These are phyloP conservation scores for Tulasnella sp. DNA, from an alignment of 768 basidiomycete genomes.

Conservation along the genomic window DNA sequence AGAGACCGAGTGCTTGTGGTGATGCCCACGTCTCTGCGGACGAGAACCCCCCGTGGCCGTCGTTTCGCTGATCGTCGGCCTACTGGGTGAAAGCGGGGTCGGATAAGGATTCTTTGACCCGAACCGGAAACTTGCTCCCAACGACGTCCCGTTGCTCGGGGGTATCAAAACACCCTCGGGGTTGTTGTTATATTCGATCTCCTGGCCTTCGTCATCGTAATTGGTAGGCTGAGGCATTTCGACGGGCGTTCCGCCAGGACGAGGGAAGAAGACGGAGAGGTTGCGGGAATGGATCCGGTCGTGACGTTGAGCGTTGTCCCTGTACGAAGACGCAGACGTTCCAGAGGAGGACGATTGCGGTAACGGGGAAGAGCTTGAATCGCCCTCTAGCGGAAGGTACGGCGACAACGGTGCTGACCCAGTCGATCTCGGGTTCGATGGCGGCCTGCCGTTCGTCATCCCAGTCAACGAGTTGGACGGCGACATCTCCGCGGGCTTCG, in stretches of 20 bases:
- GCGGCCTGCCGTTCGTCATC: neutral
- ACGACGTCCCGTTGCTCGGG: constrained; percentile 18
- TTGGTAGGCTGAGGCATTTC: constrained; percentile 32
- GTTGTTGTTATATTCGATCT: constrained; percentile 33
- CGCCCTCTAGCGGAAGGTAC: neutral
- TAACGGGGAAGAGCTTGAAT: neutral
- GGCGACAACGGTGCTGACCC: neutral
- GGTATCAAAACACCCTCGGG: constrained; percentile 31
- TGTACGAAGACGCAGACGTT: neutral
- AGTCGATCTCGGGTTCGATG: neutral
- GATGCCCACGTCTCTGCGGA: constrained; percentile 53
- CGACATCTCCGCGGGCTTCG: neutral
- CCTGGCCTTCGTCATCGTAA: constrained; percentile 54
- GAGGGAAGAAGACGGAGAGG: constrained; percentile 83
- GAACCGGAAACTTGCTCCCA: neutral
- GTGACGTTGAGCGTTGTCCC: constrained; percentile 29
- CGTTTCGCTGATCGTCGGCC: constrained; percentile 19
- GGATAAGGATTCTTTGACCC: constrained; percentile 12
- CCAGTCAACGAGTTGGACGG: neutral
- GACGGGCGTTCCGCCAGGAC: constrained; percentile 41
- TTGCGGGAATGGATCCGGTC: constrained; percentile 80
- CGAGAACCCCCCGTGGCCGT: constrained; percentile 21
- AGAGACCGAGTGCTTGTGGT: constrained; percentile 89
- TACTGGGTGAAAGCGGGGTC: constrained; percentile 10
- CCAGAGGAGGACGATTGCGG: neutral